Percentiles rank a stretch among this genome's conserved stretches.
phyloP scores from a whole-genome alignment of 257 asterid genomes.

The Nicotiana tabacum region DNA sequence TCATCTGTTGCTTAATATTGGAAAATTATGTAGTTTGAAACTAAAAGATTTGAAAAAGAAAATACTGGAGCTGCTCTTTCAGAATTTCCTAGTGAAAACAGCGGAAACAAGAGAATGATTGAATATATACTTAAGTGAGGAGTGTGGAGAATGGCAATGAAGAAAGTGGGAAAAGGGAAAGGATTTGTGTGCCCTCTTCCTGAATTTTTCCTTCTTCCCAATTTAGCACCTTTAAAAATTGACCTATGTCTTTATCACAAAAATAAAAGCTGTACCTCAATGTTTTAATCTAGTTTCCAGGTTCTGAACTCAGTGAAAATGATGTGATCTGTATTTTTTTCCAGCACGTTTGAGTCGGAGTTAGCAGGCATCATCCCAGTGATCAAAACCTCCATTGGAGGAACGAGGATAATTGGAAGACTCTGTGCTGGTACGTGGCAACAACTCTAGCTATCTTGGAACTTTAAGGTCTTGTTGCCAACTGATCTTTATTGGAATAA shows the following conservation, averaged over 20 bases:
- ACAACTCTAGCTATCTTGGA: neutral
- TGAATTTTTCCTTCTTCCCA: neutral
- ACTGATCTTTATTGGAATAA: neutral
- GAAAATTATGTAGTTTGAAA: neutral
- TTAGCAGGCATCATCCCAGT: conserved; percentile 80
- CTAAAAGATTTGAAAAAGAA: neutral
- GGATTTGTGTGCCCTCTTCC: neutral
- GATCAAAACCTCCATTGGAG: conserved; percentile 76
- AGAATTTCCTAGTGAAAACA: neutral
- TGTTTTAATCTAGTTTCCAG: neutral
- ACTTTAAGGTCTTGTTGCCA: neutral
- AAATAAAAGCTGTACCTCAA: neutral
- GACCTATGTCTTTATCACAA: neutral
- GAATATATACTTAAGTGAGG: neutral
- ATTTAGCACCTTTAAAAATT: neutral
- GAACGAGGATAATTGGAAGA: conserved; percentile 86
- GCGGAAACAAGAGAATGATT: neutral
- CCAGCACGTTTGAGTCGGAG: conserved; percentile 80
- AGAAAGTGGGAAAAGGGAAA: neutral
- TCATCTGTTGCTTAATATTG: neutral
- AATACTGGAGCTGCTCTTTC: neutral
- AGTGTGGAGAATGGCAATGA: neutral
- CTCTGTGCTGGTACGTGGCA: conserved; percentile 67
- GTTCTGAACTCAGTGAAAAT: neutral
- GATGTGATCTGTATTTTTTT: conserved; percentile 11